Conservation (phyloP, 768 basidiomycete species). For the Rhodotorula kratochvilovae region DNA sequence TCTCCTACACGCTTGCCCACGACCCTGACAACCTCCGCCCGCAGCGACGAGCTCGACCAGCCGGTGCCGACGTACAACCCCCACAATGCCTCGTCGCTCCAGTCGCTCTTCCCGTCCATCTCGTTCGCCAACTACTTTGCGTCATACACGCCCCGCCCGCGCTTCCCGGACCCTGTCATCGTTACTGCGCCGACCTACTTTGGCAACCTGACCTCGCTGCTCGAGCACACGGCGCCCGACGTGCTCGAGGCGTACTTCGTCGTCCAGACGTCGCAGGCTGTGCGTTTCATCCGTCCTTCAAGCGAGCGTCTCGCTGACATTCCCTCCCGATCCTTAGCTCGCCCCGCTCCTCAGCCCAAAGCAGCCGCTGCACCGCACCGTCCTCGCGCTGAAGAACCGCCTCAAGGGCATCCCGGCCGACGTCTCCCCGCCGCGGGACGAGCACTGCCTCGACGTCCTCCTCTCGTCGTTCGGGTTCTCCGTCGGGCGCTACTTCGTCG, state of each 20-base stretch:
- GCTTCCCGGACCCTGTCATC: constrained; percentile 67
- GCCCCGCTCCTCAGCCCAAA: constrained; percentile 59
- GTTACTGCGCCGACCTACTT: constrained; percentile 77
- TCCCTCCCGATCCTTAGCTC: not conserved
- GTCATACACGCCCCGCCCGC: constrained; percentile 70
- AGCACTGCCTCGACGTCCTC: constrained; percentile 71
- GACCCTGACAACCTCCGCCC: no score
- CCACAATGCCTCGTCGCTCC: constrained; percentile 61
- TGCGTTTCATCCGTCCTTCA: no score
- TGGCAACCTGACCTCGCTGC: constrained; percentile 61
- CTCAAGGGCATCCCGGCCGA: constrained; percentile 83
- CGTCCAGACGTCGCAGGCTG: constrained; percentile 62
- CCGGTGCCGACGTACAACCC: constrained; percentile 89
- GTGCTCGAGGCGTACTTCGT: constrained; percentile 84
- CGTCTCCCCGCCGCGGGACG: constrained; percentile 71
- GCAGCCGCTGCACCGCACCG: constrained; percentile 74
- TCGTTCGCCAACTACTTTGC: constrained; percentile 82
- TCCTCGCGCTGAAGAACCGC: constrained; percentile 64
- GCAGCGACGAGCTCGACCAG: constrained; percentile 62
- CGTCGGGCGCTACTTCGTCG: constrained; percentile 77
- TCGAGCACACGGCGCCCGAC: constrained; percentile 63
- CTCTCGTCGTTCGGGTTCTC: constrained; percentile 79
- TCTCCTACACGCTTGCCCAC: no score
- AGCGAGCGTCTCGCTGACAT: no score
- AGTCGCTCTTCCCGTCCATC: constrained; percentile 63